Evolutionary conservation across 164 flowering plant species (phyloP), one percentile per base, ranked within the genome.

Genomic region (Brasenia schreberi): DNA sequence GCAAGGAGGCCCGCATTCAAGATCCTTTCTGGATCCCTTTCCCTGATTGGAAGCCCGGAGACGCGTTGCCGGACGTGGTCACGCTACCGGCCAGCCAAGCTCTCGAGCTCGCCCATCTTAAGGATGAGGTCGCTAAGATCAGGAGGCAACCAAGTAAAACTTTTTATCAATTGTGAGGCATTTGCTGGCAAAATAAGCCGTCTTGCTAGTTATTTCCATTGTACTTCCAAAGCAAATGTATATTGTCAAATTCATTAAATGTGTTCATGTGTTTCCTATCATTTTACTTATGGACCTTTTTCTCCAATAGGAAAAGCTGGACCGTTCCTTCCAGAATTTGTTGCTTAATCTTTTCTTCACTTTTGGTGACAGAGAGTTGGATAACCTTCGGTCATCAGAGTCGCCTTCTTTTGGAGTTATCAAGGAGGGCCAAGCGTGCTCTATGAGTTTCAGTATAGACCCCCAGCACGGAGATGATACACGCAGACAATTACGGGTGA

Each of bases 11-110:
- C 42, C 97, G 97, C 1, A 85, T 89, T 3, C 70, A 77, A 9
- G 97, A 94, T 60, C 91, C 93, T 59, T 89, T 78, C 61, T 94
- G 97, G 98, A 78, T 64, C 7, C 98, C 98, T n/a, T 95, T 93
- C n/a, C 80, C 85, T 4, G 93, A 96, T 7, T 90, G 95, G 97
- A 70, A 74, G 64, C 89, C 72, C 9, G 96, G 93, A 16, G 96
- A 88, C 62, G 77, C 85, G 4, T 65, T 80, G 18, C 86, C 78
- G 45, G 89, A 87, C 64, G 56, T 14, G 16, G 56, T 9, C 56
- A 9, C 9, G 12, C 12, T 49, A 2, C 85, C 91, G 5, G 67
- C 49, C 19, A 44, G 69, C n/a, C 83, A 82, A 79, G 88, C 87
- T 16, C 71, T 42, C 65, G 92, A 85, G 76, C 44, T 90, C 23